Evolutionary conservation across 169 alveolate genomes (phyloP).

Genomic region (Theileria parva): DNA sequence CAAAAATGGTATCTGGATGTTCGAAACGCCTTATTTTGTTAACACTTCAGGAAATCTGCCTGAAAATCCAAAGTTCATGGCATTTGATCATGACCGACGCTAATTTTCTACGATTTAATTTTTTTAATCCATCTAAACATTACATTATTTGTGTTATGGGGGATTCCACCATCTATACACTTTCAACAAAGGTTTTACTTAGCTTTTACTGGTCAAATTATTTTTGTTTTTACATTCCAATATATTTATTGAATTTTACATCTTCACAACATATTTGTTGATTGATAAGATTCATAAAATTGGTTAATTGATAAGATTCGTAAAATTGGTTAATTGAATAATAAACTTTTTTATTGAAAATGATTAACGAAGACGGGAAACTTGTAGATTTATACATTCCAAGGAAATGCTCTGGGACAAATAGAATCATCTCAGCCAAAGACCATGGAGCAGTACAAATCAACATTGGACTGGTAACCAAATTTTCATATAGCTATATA

Average conservation of each 20-base stretch:
- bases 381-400: constrained; percentile 93
- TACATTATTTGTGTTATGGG: not conserved
- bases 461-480: constrained; percentile 85
- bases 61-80: not conserved
- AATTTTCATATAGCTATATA: not conserved
- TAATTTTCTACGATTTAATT: not conserved
- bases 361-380: constrained; percentile 89
- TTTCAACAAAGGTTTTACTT: not conserved
- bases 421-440: constrained; percentile 86
- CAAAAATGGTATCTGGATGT: constrained; percentile 58
- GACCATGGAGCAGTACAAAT: constrained; percentile 94
- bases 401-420: constrained; percentile 94
- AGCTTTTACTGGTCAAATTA: not conserved
- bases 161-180: not conserved
- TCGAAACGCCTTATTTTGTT: constrained; percentile 55
- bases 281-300: not conserved
- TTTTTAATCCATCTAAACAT: not conserved
- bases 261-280: not conserved
- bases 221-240: not conserved
- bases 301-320: not conserved
- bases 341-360: constrained; percentile 24
- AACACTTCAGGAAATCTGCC: not conserved
- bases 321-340: not conserved
- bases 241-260: not conserved
- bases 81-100: not conserved